Conservation (phyloP, 352 stramenopile genomes). For the Globisporangium spiculum region DNA sequence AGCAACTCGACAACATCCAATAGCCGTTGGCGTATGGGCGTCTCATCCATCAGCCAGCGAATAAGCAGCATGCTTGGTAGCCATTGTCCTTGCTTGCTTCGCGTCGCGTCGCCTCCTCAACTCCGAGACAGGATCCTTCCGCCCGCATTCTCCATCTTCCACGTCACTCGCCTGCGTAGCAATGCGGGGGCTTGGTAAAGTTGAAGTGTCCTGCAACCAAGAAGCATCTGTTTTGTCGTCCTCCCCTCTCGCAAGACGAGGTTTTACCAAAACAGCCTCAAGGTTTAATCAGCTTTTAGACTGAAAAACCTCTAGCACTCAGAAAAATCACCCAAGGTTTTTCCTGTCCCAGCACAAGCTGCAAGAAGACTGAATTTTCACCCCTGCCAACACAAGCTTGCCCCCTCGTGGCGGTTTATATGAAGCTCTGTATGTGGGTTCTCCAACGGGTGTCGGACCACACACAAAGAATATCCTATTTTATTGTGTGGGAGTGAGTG, state of each 20-base stretch:
- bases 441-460: constrained; percentile 14
- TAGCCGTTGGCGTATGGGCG: not conserved
- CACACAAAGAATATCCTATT: constrained; percentile 4
- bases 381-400: not conserved
- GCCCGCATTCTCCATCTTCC: not conserved
- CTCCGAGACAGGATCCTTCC: not conserved
- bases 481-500: not conserved
- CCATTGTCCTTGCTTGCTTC: not conserved
- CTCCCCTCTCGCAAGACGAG: constrained; percentile 4
- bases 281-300: constrained; percentile 10
- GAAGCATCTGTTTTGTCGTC: not conserved
- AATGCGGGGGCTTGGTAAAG: not conserved
- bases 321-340: constrained; percentile 15
- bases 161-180: not conserved
- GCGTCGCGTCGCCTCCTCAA: not conserved
- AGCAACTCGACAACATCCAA: not conserved
- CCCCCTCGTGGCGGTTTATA: constrained; percentile 4
- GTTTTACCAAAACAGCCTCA: not conserved
- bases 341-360: not conserved
- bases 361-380: not conserved
- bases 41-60: not conserved
- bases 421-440: constrained; percentile 9
- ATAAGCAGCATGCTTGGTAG: not conserved
- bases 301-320: not conserved
- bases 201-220: not conserved